Base-by-base conservation (phyloP, 192 early-diverging fungal genomes). In the Umbelopsis sp. region DNA sequence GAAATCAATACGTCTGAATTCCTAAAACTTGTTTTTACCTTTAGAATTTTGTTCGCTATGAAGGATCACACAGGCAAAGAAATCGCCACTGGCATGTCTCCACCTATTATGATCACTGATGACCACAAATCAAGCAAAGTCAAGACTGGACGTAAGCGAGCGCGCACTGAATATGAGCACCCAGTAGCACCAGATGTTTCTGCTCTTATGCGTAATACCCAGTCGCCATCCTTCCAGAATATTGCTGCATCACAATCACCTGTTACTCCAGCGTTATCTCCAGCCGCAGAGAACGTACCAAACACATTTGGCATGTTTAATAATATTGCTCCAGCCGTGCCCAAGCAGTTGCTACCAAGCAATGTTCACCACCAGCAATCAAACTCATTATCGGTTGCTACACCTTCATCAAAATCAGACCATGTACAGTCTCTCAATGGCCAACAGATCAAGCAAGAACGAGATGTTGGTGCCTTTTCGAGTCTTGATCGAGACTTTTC, bases 61-160 rank as follows among this genome's bases (percentile, higher is more conserved):
- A 82, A 86, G 26, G 96, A 98, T 77, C 75, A 86, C 66, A 81
- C 80, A 45, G 84, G 86, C 54, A 80, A 82, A 16, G 82, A 91
- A 47, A 81, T 97, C n/a, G 95, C 96, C 25, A 87, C 87, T 4
- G 94, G 92, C 24, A 83, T 96, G 71, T 95, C 96, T 41, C 92
- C 96, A 10, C 95, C 96, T 6, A 97, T 98, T 38, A 91, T 97
- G 89, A 96, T 98, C 75, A 98, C 96, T 4, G 96, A 98, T 71
- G 96, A 98, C 80, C 96, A 98, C 84, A 98, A 98, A 80, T 95
- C 95, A 14, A 88, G 91, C 31, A 88, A 88, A 65, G 78, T 84
- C n/a, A 88, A 88, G 62, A 26, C 78, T 26, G 66, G 70, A 26
- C 49, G 77, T 25, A 79, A 79, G 20, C 54, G 70, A 31, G 36